phyloP scores from a whole-genome alignment of 768 basidiomycete species.

The Strobilomyces confusus region DNA sequence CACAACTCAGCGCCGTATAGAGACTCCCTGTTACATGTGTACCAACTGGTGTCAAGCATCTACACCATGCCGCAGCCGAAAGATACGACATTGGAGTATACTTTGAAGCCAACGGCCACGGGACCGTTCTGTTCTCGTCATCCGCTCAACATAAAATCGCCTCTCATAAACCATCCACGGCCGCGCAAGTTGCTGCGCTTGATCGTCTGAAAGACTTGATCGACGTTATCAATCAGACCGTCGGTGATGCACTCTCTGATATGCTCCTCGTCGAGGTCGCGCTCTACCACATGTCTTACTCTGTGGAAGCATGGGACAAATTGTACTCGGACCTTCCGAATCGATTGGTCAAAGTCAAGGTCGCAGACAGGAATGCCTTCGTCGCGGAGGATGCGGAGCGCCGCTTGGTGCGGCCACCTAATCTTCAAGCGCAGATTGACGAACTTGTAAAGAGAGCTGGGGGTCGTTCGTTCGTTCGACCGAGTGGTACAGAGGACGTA shows the following conservation, averaged over 20 bases:
- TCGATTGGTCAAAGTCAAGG: slow-evolving; percentile 89
- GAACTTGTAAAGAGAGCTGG: slow-evolving; percentile 76
- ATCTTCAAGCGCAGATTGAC: slow-evolving; percentile 80
- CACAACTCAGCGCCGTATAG: slow-evolving; percentile 38
- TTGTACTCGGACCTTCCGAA: slow-evolving; percentile 93
- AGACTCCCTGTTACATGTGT: slow-evolving; percentile 93
- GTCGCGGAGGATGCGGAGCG: slow-evolving; percentile 93
- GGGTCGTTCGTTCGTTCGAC: slow-evolving; percentile 91
- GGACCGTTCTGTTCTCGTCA: slow-evolving; percentile 91
- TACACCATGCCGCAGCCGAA: slow-evolving; percentile 94
- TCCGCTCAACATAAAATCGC: slow-evolving; percentile 59
- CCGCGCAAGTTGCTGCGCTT: slow-evolving; percentile 77
- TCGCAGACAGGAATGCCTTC: slow-evolving; percentile 77
- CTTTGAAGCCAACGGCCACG: slow-evolving; percentile 99
- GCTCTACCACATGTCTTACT: slow-evolving; percentile 84
- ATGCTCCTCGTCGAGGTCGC: slow-evolving; percentile 93
- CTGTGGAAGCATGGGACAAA: slow-evolving; percentile 84
- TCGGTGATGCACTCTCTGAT: slow-evolving; percentile 95
- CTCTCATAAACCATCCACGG: slow-evolving; percentile 68
- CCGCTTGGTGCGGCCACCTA: slow-evolving; percentile 71
- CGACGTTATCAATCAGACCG: slow-evolving; percentile 93
- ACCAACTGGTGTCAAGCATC: slow-evolving; percentile 94
- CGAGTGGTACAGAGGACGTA: slow-evolving; percentile 97
- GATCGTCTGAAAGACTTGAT: slow-evolving; percentile 74
- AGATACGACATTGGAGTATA: slow-evolving; percentile 95